Evolutionary conservation across 352 stramenopile genomes (phyloP), one percentile per base, ranked within the genome.

Genomic region (Phytophthora ohioensis): DNA sequence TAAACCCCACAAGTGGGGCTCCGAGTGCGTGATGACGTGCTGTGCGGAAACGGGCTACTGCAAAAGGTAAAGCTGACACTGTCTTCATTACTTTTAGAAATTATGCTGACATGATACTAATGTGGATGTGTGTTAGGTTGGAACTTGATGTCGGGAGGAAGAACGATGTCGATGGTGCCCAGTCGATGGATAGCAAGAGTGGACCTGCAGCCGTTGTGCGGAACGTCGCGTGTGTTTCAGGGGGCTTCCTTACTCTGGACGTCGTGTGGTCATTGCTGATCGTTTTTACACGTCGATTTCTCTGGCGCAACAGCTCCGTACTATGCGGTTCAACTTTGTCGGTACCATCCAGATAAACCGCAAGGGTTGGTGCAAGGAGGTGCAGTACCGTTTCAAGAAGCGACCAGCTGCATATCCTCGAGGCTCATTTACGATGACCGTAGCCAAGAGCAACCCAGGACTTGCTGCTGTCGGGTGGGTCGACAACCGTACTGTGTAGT

Each of bases 21-120:
- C 42, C 27, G 54, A 63, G 42, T 57, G 62, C 11, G 67, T 68
- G 10, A 58, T 75, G 61, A n/a, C 52, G 1, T 71, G 61, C 41
- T 67, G 68, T 38, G 21, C 21, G 1, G 21, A 27, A 27, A 27
- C 21, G 21, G 21, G 21, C 21, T 27, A 27, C 21, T 27, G 68
- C 48, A 62, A 64, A 32, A 57, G 48, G 57, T 74, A 27, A 47
- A 32, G 36, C 39, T 54, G 38, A 59, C 59, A 38, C 9, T 36
- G 13, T 35, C 13, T 35, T 2, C 9, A 36, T 45, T 21, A 13
- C n/a, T 17, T 38, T 34, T 27, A 11, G 7, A 36, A 47, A 30
- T 30, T 62, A 32, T 52, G 27, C 9, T 49, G 43, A 49, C 12
- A 5, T 41, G 7, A 41, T 41, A 41, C 11, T 41, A 2, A 8